A percentile compares a stretch with the other conserved stretches of the same genome.
Evolutionary conservation across 768 basidiomycete genomes (phyloP).

Genomic region (Leccinum aurantiacum): DNA sequence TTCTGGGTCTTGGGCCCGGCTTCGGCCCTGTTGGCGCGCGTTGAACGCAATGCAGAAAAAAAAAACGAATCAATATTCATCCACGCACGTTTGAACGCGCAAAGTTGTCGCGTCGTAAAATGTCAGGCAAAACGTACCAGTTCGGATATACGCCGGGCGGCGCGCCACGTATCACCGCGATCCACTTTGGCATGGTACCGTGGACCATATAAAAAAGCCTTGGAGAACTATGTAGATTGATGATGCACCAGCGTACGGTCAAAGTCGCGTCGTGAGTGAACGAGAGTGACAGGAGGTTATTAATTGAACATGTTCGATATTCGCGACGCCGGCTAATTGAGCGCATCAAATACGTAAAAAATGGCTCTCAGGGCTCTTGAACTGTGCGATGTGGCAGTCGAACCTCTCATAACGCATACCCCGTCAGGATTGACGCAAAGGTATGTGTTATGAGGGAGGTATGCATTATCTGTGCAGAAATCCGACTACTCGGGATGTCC

Average conservation of each 20-base stretch:
- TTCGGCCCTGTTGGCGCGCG: slow-evolving; percentile 41
- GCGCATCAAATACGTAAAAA: slow-evolving; percentile 17
- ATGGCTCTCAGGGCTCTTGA: neutral
- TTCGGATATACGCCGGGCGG: slow-evolving; percentile 31
- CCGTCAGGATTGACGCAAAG: neutral
- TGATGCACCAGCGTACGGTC: neutral
- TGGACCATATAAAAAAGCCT: slow-evolving; percentile 12
- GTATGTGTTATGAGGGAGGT: neutral
- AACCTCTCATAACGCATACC: neutral
- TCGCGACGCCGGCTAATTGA: slow-evolving; percentile 4
- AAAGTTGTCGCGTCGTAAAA: slow-evolving; percentile 6
- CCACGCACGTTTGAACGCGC: slow-evolving; percentile 7
- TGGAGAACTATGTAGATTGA: neutral
- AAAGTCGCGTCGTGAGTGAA: slow-evolving; percentile 2
- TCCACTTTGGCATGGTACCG: slow-evolving; percentile 21
- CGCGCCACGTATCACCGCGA: slow-evolving; percentile 31
- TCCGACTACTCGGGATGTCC: neutral
- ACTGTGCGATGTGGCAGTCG: neutral
- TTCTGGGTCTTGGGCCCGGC: slow-evolving; percentile 43
- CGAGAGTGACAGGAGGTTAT: slow-evolving; percentile 24
- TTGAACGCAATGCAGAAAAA: slow-evolving; percentile 8
- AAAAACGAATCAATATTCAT: slow-evolving; percentile 29
- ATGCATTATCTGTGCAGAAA: neutral
- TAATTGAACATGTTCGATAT: slow-evolving; percentile 24
- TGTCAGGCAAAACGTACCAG: slow-evolving; percentile 18